Evolutionary conservation across 331 rosid species (phyloP), one percentile per base, ranked within the genome.

Genomic region (Acacia pycnantha): DNA sequence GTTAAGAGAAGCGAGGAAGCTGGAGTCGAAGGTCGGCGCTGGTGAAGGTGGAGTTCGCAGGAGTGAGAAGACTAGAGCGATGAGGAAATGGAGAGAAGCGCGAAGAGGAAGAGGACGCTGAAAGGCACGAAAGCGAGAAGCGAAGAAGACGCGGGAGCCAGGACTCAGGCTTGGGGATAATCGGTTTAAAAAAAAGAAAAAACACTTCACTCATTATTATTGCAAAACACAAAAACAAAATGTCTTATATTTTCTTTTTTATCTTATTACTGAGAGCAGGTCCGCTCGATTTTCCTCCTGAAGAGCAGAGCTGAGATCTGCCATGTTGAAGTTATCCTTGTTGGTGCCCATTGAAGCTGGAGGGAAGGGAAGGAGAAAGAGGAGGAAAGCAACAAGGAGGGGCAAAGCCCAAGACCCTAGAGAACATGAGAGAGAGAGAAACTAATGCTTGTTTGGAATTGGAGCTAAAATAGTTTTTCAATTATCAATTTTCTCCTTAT

Each of bases 301-400:
- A 21, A 90, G 86, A 81, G 92, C 89, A 43, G 90, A 58, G 73
- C 71, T 74, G 82, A 87, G 91, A 85, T 89, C 89, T 69, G 92
- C 69, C 88, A 89, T 84, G 79, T 26, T 83, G 84, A 89, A 81
- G 83, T 54, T 79, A 19, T 81, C 88, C 65, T 87, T 85, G 82
- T 87, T 89, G 85, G 50, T 76, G 88, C 88, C 82, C 92, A 89
- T 89, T 77, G 47, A 40, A 43, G 48, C 6, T 7, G 16, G 14
- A 7, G 11, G 4, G 53, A 4, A 31, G 44, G 2, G 29, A n/a
- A 5, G 79, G 43, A n/a, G 69, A 58, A 27, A 0, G 35, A 73
- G 4, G 27, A 76, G 74, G 31, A 75, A 74, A 54, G 73, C 15
- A n/a, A n/a, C 2, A 68, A 40, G 29, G 73, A 62, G 19, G 46